Evolutionary conservation across 2,329 filamentous ascomycete genomes (phyloP).

Genomic region (Fusarium sp.): DNA sequence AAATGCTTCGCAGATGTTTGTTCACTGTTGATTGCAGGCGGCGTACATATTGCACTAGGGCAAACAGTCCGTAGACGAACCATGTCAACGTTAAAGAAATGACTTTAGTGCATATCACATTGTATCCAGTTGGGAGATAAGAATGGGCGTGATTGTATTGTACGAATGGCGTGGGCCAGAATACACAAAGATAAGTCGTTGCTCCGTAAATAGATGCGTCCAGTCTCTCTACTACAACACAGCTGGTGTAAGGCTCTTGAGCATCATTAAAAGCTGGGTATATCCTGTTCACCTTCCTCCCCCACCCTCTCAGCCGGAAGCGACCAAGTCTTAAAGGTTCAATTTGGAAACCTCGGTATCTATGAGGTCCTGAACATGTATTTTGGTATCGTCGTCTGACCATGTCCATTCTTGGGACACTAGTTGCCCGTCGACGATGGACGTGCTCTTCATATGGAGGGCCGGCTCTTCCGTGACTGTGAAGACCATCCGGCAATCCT

Average conservation of each 20-base stretch:
- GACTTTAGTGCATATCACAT: not conserved
- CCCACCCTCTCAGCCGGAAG: not conserved
- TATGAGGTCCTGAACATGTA: slow-evolving; percentile 38
- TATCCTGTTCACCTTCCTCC: not conserved
- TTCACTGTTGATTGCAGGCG: not conserved
- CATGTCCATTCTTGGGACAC: slow-evolving; percentile 45
- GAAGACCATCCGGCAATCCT: slow-evolving; percentile 47
- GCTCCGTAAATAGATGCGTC: not conserved
- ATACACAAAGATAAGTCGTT: not conserved
- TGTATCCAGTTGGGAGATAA: not conserved
- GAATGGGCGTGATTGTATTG: not conserved
- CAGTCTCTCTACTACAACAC: not conserved
- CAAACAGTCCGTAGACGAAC: not conserved
- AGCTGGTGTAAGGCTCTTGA: not conserved
- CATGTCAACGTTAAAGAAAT: not conserved
- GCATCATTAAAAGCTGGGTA: not conserved
- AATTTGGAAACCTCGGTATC: slow-evolving; percentile 21
- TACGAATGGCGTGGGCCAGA: not conserved
- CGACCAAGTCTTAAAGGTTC: not conserved
- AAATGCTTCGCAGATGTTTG: not conserved
- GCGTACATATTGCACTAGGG: not conserved
- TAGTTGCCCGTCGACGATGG: slow-evolving; percentile 22
- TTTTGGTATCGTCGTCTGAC: slow-evolving; percentile 30
- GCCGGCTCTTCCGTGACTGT: slow-evolving; percentile 35
- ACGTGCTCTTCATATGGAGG: slow-evolving; percentile 38